Evolutionary conservation across 164 flowering plant genomes (phyloP), one percentile per base, ranked within the genome.

Genomic region (Cinnamomum micranthum): DNA sequence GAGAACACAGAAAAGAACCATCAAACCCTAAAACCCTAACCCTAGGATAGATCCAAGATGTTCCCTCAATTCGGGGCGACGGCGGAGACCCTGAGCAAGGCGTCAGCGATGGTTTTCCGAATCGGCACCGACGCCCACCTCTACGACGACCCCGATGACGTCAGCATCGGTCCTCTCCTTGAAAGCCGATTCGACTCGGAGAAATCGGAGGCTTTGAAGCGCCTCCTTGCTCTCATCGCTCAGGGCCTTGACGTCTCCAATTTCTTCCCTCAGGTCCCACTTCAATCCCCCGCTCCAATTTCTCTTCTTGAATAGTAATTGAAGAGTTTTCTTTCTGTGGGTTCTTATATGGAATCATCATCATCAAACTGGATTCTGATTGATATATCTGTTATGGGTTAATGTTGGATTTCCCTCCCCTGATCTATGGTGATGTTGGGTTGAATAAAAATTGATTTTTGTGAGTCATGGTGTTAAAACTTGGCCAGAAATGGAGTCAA

Each of bases 61-160:
- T 92, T 95, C 72, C 82, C 91, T 4, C 95, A 95, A 75, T 93
- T 95, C 73, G 95, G 95, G 9, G 83, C 95, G 15, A 93, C 99
- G 69, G 89, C 97, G 13, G 97, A 92, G 70, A 85, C 95, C 17
- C 84, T 96, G 67, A 89, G 90, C 88, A 96, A 96, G 81, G 99
- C 99, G 15, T 91, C 99, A 27, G 84, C 96, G 0, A 77, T 88
- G 88, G 88, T 96, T 82, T 91, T 92, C 77, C 89, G 99, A 79
- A 91, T 96, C 87, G 98, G 99, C 6, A 90, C 97, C 6, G 99
- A 96, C 80, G 99, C 99, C 7, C 97, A 96, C 76, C 94, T 96
- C 78, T 96, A 96, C 89, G 99, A 96, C 86, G 99, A 96, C 70
- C 99, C 99, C 6, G 99, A 96, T 22, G 97, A 96, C 83, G 99